Evolutionary conservation across 2,329 filamentous ascomycete genomes (phyloP), one percentile per base, ranked within the genome.

Genomic region (Chaetomiaceae sp.): DNA sequence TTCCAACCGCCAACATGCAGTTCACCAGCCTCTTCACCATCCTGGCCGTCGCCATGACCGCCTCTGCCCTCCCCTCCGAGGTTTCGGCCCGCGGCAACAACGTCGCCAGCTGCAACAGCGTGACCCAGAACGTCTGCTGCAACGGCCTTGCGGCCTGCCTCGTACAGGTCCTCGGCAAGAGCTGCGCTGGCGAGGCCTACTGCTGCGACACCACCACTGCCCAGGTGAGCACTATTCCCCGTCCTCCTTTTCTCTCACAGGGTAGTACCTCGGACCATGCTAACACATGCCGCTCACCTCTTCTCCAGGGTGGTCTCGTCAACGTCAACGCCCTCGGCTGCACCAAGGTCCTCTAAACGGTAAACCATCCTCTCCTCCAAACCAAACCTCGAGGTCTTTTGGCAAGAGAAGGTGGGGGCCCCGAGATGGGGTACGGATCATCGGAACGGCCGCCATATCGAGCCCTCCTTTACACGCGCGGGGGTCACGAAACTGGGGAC

Each of bases 21-120:
- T 44, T 53, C 50, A 48, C 54, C 52, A 55, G 14, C 51, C 39
- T 58, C 50, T 44, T 51, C 56, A 51, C 55, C 39, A 2, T 53
- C 21, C 49, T 58, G 38, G 45, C 50, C 30, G 37, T 48, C 27
- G 56, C 54, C 52, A 56, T 54, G 54, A 46, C 54, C 49, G 54
- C 46, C 35, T 25, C 47, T 10, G 54, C 54, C 20, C 25, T 48
- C 19, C 54, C 56, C 30, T 21, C 43, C 14, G 42, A 20, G 16
- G 27, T 9, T 12, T 31, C 27, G 37, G 44, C 48, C 45, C 16
- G 21, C 44, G 30, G 5, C 31, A 14, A n/a, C 27, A 14, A 14
- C 13, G 10, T 12, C 49, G 43, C 17, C 52, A 23, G 6, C 44
- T 48, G 21, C 44, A 14, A 37, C 44, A 30, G 10, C 35, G 9